A percentile compares a stretch with the other conserved stretches of the same genome.
These are phyloP conservation scores for Moesziomyces aphidis DNA, from an alignment of 1,284 basidiomycete species.

Conservation along the genomic window DNA sequence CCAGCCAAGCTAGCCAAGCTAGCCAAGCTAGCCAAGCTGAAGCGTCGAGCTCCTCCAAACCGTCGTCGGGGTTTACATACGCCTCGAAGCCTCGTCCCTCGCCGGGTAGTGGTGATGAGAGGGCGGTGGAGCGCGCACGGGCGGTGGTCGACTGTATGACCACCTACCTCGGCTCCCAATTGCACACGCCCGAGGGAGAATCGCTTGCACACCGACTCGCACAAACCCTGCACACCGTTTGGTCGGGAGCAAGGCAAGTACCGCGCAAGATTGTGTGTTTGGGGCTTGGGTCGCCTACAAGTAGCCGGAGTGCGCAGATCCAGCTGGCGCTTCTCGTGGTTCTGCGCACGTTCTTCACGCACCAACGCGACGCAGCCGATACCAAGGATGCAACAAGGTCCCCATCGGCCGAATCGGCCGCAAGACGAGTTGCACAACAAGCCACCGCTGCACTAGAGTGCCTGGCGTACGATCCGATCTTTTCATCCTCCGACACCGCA, in stretches of 20 bases:
- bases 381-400: no score
- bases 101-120: neutral
- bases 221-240: neutral
- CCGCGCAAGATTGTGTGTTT: constrained; percentile 25
- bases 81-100: neutral
- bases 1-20: no score
- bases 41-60: no score
- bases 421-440: neutral
- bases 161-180: neutral
- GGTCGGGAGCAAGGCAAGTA: constrained; percentile 2
- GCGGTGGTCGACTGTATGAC: neutral
- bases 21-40: no score
- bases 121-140: neutral
- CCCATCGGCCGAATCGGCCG: neutral
- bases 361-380: neutral
- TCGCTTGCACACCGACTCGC: constrained; percentile 5
- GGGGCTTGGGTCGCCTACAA: constrained; percentile 22
- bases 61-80: neutral
- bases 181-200: neutral
- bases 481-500: constrained; percentile 1
- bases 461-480: constrained; percentile 38
- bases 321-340: constrained; percentile 36
- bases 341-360: constrained; percentile 4
- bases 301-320: constrained; percentile 23
- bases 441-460: constrained; percentile 2